phyloP scores from a whole-genome alignment of 106 monocot genomes.

The Dioscorea alata region DNA sequence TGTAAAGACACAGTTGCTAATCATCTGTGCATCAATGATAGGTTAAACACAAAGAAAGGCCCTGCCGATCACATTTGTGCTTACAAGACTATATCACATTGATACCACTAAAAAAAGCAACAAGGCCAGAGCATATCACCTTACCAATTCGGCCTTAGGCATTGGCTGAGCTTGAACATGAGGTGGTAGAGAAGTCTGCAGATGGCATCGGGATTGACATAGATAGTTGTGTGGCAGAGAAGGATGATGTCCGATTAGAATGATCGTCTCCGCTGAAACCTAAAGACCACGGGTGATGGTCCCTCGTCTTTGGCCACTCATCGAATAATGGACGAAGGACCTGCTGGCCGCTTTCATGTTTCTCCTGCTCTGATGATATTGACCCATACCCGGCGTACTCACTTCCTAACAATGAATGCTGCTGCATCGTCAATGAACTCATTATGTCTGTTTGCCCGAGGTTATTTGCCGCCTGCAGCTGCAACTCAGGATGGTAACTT shows the following conservation, averaged over 20 bases:
- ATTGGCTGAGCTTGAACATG: background rate
- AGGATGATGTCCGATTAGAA: background rate
- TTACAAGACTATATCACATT: too few relatives aligned
- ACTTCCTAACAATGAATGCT: too few relatives aligned
- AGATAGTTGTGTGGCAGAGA: conserved; percentile 17
- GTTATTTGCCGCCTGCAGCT: too few relatives aligned
- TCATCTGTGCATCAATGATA: too few relatives aligned
- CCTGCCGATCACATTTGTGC: too few relatives aligned
- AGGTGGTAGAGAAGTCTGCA: background rate
- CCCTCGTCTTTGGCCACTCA: conserved; percentile 14
- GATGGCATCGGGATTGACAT: conserved; percentile 8
- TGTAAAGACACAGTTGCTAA: too few relatives aligned
- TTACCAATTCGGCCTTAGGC: too few relatives aligned
- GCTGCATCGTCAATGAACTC: background rate
- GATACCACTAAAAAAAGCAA: background rate
- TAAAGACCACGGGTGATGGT: conserved; percentile 4
- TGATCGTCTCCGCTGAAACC: background rate
- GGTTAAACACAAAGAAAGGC: background rate
- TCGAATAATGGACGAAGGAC: background rate
- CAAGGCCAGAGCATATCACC: background rate
- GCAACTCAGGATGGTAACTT: too few relatives aligned
- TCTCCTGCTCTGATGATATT: too few relatives aligned
- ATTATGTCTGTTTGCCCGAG: too few relatives aligned
- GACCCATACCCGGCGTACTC: too few relatives aligned
- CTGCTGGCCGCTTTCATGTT: too few relatives aligned